phyloP scores from a whole-genome alignment of 2,329 filamentous ascomycete species.

The Fusarium sp. region DNA sequence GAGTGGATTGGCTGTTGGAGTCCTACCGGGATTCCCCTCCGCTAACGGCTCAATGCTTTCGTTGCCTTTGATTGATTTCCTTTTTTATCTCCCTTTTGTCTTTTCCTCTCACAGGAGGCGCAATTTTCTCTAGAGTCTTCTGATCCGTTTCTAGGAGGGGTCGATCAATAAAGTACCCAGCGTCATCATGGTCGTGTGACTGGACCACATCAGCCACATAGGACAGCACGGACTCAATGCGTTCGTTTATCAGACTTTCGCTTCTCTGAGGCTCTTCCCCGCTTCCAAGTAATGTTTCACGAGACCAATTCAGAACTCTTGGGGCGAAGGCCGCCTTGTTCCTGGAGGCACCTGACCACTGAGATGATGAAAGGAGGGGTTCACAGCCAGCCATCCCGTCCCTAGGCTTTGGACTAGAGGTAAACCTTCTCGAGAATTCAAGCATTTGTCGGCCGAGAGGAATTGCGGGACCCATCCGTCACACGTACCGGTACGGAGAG shows the following conservation, averaged over 20 bases:
- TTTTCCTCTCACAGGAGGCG: conserved; percentile 24
- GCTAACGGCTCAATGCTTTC: conserved; percentile 3
- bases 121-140: conserved; percentile 30
- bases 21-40: background rate
- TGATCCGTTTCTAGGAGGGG: conserved; percentile 37
- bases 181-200: conserved; percentile 38
- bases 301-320: conserved; percentile 11
- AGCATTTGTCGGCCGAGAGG: conserved; percentile 36
- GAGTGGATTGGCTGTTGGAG: conserved; percentile 11
- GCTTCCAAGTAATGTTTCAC: conserved; percentile 13
- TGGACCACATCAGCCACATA: conserved; percentile 34
- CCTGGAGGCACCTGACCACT: conserved; percentile 39
- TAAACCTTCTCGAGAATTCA: background rate
- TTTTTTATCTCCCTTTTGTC: conserved; percentile 3
- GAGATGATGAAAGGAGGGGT: conserved; percentile 18
- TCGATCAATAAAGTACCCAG: conserved; percentile 13
- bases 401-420: background rate
- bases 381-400: conserved; percentile 29
- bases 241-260: background rate
- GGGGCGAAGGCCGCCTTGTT: conserved; percentile 19
- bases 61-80: too few species aligned
- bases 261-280: conserved; percentile 21
- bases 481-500: background rate
- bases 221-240: background rate
- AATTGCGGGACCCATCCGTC: conserved; percentile 17